phyloP scores from a whole-genome alignment of 208 protist genomes.

The Strigomonas culicis region DNA sequence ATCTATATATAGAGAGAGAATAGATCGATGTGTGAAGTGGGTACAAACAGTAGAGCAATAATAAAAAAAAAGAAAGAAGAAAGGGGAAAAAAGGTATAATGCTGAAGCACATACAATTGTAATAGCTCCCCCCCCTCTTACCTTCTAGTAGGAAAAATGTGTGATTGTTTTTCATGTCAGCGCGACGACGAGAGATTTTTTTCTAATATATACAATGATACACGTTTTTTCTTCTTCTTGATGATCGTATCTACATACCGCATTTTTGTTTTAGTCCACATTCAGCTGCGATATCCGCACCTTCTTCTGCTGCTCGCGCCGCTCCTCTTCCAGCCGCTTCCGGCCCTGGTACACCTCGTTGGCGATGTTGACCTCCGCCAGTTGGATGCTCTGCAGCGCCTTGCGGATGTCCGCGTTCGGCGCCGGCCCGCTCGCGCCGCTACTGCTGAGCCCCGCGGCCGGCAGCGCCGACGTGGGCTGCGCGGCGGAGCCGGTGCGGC shows the following conservation, averaged over 20 bases:
- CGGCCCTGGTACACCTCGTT: background rate
- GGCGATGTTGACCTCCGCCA: background rate
- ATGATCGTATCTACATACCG: background rate
- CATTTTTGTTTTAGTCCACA: background rate
- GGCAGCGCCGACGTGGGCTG: too few species aligned
- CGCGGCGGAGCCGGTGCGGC: background rate
- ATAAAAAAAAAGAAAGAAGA: slow-evolving; percentile 14
- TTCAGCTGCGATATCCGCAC: background rate
- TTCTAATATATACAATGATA: background rate
- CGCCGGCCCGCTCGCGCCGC: too few species aligned
- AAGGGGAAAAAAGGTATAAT: slow-evolving; percentile 9
- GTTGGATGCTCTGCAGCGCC: background rate
- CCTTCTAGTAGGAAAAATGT: too few species aligned
- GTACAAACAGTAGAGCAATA: background rate
- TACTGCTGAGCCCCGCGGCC: too few species aligned
- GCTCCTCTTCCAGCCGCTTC: background rate
- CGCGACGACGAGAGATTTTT: too few species aligned
- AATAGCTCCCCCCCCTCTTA: too few species aligned
- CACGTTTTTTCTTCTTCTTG: background rate
- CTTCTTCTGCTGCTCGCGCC: background rate
- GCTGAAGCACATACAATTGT: background rate
- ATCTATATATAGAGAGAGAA: slow-evolving; percentile 1
- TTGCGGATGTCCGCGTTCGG: background rate
- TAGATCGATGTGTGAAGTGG: background rate
- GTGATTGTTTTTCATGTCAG: slow-evolving; percentile 5